phyloP scores from a whole-genome alignment of 2,329 filamentous ascomycete species.

The Penicillium sp. region DNA sequence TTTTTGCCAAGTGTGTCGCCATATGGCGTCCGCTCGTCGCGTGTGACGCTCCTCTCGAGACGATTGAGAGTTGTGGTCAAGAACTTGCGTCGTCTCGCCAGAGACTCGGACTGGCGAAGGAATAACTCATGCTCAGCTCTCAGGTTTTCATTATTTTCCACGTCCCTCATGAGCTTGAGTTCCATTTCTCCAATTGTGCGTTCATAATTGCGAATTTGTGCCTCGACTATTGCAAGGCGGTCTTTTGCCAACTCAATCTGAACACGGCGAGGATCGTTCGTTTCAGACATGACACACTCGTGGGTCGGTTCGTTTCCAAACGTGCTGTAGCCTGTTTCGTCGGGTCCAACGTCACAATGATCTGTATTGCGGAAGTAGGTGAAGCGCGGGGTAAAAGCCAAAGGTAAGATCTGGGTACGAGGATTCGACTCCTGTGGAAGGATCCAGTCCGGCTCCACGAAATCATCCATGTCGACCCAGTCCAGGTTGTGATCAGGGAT shows the following conservation, averaged over 20 bases:
- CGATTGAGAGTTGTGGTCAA: slow-evolving; percentile 59
- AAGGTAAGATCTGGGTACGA: slow-evolving; percentile 87
- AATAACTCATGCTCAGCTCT: slow-evolving; percentile 52
- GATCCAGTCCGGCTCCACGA: slow-evolving; percentile 97
- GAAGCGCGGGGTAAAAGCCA: slow-evolving; percentile 89
- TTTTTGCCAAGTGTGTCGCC: slow-evolving; percentile 40
- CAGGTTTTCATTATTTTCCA: slow-evolving; percentile 49
- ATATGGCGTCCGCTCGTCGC: slow-evolving; percentile 50
- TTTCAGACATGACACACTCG: slow-evolving; percentile 89
- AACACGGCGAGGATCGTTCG: slow-evolving; percentile 83
- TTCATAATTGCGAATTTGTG: slow-evolving; percentile 74
- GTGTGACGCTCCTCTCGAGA: slow-evolving; percentile 51
- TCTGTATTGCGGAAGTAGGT: slow-evolving; percentile 98
- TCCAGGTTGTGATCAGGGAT: slow-evolving; percentile 94
- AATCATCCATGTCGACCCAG: slow-evolving; percentile 99
- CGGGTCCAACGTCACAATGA: slow-evolving; percentile 71
- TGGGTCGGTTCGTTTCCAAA: slow-evolving; percentile 95
- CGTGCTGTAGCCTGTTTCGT: slow-evolving; percentile 77
- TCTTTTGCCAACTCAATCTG: slow-evolving; percentile 82
- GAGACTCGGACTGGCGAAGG: slow-evolving; percentile 56
- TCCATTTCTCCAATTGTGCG: slow-evolving; percentile 74
- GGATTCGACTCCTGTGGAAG: slow-evolving; percentile 85
- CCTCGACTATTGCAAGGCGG: slow-evolving; percentile 73
- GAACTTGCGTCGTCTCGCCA: slow-evolving; percentile 60
- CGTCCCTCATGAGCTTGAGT: slow-evolving; percentile 57